A percentile compares a stretch with the other conserved stretches of the same genome.
phyloP scores from a whole-genome alignment of 441 rosid genomes.

The Eutrema salsugineum region DNA sequence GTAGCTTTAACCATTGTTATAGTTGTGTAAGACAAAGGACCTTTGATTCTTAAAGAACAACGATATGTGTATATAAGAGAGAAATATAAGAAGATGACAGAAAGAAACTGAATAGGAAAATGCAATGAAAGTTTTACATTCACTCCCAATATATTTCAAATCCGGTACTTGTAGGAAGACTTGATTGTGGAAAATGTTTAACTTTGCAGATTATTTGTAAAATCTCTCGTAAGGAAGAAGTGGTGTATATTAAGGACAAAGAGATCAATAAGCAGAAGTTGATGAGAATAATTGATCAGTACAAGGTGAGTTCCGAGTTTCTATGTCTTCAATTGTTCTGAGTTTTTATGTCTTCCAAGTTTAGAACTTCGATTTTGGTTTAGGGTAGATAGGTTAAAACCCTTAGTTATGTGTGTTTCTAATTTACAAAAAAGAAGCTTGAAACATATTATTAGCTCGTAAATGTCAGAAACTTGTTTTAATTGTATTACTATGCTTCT shows the following conservation, averaged over 20 bases:
- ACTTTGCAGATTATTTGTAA: too few species aligned
- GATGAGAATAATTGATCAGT: constrained; percentile 66
- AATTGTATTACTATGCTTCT: too few species aligned
- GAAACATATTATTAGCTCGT: neutral
- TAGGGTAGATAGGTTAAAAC: neutral
- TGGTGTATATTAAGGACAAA: constrained; percentile 77
- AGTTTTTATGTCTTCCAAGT: neutral
- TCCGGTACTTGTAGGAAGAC: too few species aligned
- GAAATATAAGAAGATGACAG: neutral
- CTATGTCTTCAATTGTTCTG: too few species aligned
- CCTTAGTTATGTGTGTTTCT: neutral
- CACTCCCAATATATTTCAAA: constrained; percentile 35
- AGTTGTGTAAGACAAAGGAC: neutral
- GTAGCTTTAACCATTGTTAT: neutral
- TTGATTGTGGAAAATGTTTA: too few species aligned
- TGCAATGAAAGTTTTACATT: too few species aligned
- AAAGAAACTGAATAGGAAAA: constrained; percentile 10
- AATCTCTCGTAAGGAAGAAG: constrained; percentile 92
- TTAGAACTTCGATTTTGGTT: neutral
- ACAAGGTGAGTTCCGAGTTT: constrained; percentile 63
- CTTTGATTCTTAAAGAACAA: neutral
- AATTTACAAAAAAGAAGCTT: too few species aligned
- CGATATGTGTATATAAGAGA: neutral
- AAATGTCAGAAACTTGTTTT: too few species aligned
- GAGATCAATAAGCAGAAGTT: constrained; percentile 83